phyloP scores from a whole-genome alignment of 805 yeast genomes.

The Kodamaea jinghongensis region DNA sequence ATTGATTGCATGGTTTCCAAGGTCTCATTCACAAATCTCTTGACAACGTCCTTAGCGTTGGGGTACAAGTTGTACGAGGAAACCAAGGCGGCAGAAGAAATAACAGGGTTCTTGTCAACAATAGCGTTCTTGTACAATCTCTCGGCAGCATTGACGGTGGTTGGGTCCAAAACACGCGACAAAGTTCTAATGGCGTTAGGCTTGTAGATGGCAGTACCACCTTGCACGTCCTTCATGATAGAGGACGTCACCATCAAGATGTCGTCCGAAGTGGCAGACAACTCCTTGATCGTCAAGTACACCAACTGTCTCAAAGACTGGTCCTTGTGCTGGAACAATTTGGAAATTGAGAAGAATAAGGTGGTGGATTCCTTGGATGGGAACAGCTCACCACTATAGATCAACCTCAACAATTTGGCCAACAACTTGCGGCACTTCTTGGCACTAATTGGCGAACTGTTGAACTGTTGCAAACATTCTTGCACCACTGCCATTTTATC shows the following conservation, averaged over 20 bases:
- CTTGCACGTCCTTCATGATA: constrained; percentile 96
- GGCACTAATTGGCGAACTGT: constrained; percentile 85
- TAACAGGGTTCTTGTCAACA: constrained; percentile 84
- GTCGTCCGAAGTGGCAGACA: constrained; percentile 80
- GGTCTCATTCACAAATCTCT: constrained; percentile 91
- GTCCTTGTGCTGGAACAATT: constrained; percentile 90
- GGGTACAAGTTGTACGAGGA: constrained; percentile 89
- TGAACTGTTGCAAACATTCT: constrained; percentile 90
- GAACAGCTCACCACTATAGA: constrained; percentile 84
- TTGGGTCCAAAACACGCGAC: constrained; percentile 82
- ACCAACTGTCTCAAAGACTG: constrained; percentile 88
- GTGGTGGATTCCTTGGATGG: constrained; percentile 89
- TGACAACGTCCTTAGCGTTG: constrained; percentile 85
- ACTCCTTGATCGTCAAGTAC: constrained; percentile 89
- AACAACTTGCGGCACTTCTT: constrained; percentile 80
- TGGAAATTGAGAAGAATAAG: constrained; percentile 88
- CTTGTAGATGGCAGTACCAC: constrained; percentile 78
- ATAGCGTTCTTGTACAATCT: constrained; percentile 88
- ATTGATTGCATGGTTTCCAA: constrained; percentile 79
- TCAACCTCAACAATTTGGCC: constrained; percentile 76
- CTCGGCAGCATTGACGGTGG: constrained; percentile 91
- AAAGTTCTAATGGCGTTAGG: constrained; percentile 95
- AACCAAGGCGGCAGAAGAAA: constrained; percentile 91
- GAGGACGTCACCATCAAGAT: constrained; percentile 97
- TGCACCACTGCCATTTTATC: constrained; percentile 98